Conservation (phyloP, 768 basidiomycete genomes). For the Boletus reticuloceps region DNA sequence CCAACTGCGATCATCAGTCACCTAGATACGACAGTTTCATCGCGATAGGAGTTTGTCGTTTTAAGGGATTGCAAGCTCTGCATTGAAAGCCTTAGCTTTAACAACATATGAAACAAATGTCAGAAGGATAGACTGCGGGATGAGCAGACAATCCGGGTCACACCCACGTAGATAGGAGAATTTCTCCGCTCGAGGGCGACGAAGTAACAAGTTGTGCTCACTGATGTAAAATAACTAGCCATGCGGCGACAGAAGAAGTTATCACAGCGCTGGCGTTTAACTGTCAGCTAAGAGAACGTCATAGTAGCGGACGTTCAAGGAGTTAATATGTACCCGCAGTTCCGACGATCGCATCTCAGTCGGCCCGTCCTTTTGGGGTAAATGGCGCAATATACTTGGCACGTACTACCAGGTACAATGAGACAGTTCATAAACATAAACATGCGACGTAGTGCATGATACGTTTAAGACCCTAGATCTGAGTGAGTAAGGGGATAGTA, state of each 20-base stretch:
- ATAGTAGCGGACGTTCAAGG: too few species aligned
- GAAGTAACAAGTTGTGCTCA: too few species aligned
- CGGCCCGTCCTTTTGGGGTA: background rate
- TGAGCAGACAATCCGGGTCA: too few species aligned
- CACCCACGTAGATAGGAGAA: background rate
- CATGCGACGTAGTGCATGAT: background rate
- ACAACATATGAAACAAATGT: background rate
- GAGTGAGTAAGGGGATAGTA: background rate
- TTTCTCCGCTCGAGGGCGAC: background rate
- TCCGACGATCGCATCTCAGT: background rate
- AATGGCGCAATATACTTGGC: background rate
- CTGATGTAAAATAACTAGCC: background rate
- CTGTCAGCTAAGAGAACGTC: too few species aligned
- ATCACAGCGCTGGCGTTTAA: background rate
- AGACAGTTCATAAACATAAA: background rate
- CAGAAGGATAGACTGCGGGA: background rate
- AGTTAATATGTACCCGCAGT: background rate
- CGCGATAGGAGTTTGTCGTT: background rate
- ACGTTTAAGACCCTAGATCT: background rate
- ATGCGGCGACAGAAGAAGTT: background rate
- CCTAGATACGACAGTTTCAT: constrained; percentile 1
- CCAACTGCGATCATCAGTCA: background rate
- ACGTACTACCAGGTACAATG: background rate
- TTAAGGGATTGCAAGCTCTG: background rate
- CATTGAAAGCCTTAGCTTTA: background rate